These are phyloP conservation scores for Leccinum uliginosum DNA, from an alignment of 768 basidiomycete genomes.

Conservation along the genomic window DNA sequence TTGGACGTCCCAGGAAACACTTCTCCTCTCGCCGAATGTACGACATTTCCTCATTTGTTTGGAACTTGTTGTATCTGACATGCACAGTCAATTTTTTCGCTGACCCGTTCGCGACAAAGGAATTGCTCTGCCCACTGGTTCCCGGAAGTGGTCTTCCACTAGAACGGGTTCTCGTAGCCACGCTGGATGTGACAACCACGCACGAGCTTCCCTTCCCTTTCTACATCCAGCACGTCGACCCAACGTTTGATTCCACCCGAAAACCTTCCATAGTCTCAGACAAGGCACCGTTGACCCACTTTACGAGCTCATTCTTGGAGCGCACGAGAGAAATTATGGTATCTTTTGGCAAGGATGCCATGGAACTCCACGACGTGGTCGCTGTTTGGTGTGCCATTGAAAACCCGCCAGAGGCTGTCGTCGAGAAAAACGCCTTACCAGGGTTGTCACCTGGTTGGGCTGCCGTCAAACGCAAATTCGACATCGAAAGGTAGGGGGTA, in stretches of 20 bases:
- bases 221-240: constrained; percentile 59
- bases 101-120: constrained; percentile 79
- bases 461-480: constrained; percentile 48
- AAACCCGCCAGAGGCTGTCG: constrained; percentile 49
- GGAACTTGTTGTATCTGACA: background rate
- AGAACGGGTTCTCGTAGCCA: constrained; percentile 63
- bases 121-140: constrained; percentile 47
- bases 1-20: constrained; percentile 90
- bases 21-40: constrained; percentile 79
- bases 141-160: constrained; percentile 48
- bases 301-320: constrained; percentile 77
- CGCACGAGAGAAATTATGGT: constrained; percentile 73
- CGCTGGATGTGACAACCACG: constrained; percentile 78
- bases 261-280: constrained; percentile 41
- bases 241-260: constrained; percentile 46
- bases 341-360: constrained; percentile 74
- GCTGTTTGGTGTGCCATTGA: constrained; percentile 85
- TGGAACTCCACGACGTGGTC: constrained; percentile 89
- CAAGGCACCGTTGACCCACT: constrained; percentile 65
- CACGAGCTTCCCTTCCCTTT: constrained; percentile 73
- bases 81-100: constrained; percentile 77
- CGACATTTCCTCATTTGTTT: constrained; percentile 18
- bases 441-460: constrained; percentile 53
- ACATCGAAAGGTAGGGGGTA: constrained; percentile 59
- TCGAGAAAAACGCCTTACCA: constrained; percentile 20